Base-by-base conservation (phyloP, 257 asterid genomes). In the Petunia secreta region DNA sequence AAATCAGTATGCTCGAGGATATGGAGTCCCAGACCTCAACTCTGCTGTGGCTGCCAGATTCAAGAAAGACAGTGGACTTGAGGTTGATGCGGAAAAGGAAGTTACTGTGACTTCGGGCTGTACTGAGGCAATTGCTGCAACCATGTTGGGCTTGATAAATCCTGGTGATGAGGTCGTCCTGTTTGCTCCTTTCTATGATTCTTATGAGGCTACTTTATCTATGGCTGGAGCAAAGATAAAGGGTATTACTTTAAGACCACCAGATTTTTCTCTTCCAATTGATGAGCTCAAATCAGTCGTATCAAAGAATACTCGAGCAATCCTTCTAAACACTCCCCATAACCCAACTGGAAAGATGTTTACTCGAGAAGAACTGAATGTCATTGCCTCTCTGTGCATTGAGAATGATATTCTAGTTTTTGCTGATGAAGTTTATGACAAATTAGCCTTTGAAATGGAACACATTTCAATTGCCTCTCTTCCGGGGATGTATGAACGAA, bases 291-390 rank as follows among this genome's bases (percentile, higher is more conserved):
- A 85, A 82, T 89, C 96, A 39, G 50, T 79, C 1, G 80, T 95
- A 46, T 84, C 98, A 0, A 92, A 89, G 83, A 91, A 89, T 46
- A 95, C 99, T 6, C 92, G 98, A 16, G 98, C 98, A 2, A 91
- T 95, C 78, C 87, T 95, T 60, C 84, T 95, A 79, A 95, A 95
- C 87, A 93, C 97, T 53, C 99, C 99, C 0, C 99, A 95, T 79
- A 95, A 95, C 83, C 99, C 99, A 43, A 95, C 99, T 0, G 99
- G 99, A 8, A 95, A 95, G 84, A 95, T 95, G 97, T 93, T 93
- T 89, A 93, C 91, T 9, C 79, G 75, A 16, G 90, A 91, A 85
- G 99, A 95, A 80, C 94, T 92, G 59, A 79, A 85, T 0, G 82
- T 73, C 52, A 93, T 95, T 16, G 92, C 98, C 39, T 85, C 94